Evolutionary conservation across 306 rosid genomes (phyloP), one percentile per base, ranked within the genome.

Genomic region (Ochetophila trinervis): DNA sequence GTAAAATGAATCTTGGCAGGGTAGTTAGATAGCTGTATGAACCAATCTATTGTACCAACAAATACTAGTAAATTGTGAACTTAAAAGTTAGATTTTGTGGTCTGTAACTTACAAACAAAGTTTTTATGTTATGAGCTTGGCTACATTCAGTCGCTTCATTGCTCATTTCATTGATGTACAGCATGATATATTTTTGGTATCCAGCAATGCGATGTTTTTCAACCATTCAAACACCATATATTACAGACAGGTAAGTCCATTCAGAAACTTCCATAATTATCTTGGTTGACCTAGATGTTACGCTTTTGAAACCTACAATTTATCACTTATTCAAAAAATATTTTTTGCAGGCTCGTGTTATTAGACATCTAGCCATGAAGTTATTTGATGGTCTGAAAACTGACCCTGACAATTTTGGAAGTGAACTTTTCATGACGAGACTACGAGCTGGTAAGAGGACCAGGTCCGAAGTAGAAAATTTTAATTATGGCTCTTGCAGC

Each of bases 141-240:
- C 2, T 16, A 6, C 17, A 3, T 3, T 50, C 54, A 50, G 54
- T 50, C 17, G 54, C 17, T 50, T 50, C 54, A 50, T 57, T 65
- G 16, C 45, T 22, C 17, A 56, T 65, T 47, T 54, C 23, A 40
- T 75, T 56, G 5, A 62, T 68, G 34, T 61, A 35, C 60, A 68
- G 79, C 66, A n/a, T 56, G 79, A 75, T 50, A 60, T 68, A 63
- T 34, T 30, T 35, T 42, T 75, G 74, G 74, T 75, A 34, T 47
- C 34, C 40, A 15, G 47, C 49, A 75, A 68, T 19, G 74, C 69
- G 11, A 68, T 68, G 79, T 2, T 0, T 47, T 75, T 61, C 70
- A 75, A 75, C 27, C 1, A n/a, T n/a, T 36, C 74, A 23, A 42
- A 13, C 9, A 62, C 74, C 11, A 5, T 37, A 4, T 68, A 30